Evolutionary conservation across 345 rosid genomes (phyloP).

Genomic region (Citrus mangshanensis): DNA sequence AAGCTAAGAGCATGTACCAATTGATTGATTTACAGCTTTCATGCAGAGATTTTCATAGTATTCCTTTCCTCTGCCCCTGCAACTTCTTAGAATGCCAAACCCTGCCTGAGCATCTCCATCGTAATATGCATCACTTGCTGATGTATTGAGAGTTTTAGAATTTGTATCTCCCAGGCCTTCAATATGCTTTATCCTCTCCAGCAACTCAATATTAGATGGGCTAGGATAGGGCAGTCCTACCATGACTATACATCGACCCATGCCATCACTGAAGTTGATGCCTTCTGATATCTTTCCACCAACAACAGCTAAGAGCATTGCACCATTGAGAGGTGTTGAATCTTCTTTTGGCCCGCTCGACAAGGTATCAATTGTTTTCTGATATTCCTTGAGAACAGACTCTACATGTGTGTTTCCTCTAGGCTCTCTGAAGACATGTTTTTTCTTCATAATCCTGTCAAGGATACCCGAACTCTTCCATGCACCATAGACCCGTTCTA

Average conservation of each 20-base stretch:
- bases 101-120: slow-evolving; percentile 59
- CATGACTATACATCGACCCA: slow-evolving; percentile 97
- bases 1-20: slow-evolving; percentile 46
- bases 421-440: slow-evolving; percentile 81
- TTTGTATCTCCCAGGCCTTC: slow-evolving; percentile 63
- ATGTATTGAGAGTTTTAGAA: slow-evolving; percentile 25
- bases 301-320: slow-evolving; percentile 80
- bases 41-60: slow-evolving; percentile 96
- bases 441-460: slow-evolving; percentile 69
- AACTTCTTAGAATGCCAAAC: slow-evolving; percentile 63
- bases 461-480: slow-evolving; percentile 86
- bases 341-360: slow-evolving; percentile 20
- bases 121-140: slow-evolving; percentile 40
- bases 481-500: slow-evolving; percentile 63
- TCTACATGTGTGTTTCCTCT: slow-evolving; percentile 65
- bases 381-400: slow-evolving; percentile 73
- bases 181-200: slow-evolving; percentile 85
- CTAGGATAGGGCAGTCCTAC: slow-evolving; percentile 95
- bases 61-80: slow-evolving; percentile 77
- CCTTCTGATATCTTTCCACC: slow-evolving; percentile 99
- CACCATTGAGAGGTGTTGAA: slow-evolving; percentile 51
- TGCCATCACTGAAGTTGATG: slow-evolving; percentile 93
- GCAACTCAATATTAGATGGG: slow-evolving; percentile 75
- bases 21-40: slow-evolving; percentile 96
- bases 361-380: slow-evolving; percentile 52